Evolutionary conservation across 164 flowering plant species (phyloP).

Genomic region (Chimonanthus salicifolius): DNA sequence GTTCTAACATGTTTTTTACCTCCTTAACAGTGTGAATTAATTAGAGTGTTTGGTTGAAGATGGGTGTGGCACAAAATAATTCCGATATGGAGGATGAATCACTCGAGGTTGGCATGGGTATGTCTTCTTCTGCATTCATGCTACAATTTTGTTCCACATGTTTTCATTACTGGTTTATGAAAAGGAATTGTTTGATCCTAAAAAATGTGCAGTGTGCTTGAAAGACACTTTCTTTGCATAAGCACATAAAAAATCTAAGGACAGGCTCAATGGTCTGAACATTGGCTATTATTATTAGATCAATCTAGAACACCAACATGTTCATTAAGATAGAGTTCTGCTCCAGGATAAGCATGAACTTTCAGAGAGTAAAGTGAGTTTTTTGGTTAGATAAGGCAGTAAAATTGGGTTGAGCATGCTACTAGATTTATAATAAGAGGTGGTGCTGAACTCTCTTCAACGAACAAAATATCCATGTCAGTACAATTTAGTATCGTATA

Average conservation of each 20-base stretch:
- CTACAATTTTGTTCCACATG: neutral
- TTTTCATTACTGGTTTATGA: neutral
- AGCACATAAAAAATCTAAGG: neutral
- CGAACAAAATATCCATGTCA: neutral
- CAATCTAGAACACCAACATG: too few relatives aligned
- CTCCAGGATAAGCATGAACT: too few relatives aligned
- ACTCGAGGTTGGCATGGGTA: slow-evolving; percentile 74
- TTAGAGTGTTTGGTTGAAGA: slow-evolving; percentile 8
- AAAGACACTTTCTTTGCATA: too few relatives aligned
- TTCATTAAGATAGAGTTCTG: too few relatives aligned
- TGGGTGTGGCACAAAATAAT: slow-evolving; percentile 18
- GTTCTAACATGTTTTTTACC: neutral
- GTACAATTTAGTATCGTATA: neutral
- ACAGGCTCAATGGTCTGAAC: too few relatives aligned
- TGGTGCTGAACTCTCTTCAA: neutral
- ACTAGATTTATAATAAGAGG: neutral
- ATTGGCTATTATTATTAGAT: too few relatives aligned
- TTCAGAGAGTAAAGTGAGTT: too few relatives aligned
- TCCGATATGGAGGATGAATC: slow-evolving; percentile 54
- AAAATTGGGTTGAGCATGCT: neutral
- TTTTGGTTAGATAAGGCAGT: neutral
- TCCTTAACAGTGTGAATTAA: neutral
- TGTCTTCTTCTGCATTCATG: slow-evolving; percentile 5
- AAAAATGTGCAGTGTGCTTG: neutral
- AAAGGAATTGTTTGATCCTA: neutral